A percentile compares a stretch with the other conserved stretches of the same genome.
Evolutionary conservation across 306 rosid species (phyloP).

Genomic region (Pyrus communis): DNA sequence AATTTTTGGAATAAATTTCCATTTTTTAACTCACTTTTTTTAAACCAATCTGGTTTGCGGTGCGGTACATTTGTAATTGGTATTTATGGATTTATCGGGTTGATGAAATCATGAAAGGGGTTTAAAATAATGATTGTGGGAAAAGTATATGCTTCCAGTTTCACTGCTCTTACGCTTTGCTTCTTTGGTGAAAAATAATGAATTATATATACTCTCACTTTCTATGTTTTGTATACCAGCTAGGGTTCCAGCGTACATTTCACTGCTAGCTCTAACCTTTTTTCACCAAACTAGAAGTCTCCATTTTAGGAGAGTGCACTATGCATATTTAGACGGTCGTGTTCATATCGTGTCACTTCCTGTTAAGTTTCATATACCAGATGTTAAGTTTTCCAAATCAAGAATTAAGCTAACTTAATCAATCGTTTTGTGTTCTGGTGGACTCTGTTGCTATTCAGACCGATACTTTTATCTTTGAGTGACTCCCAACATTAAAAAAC

Average conservation of each 20-base stretch:
- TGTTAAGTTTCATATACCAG: too few relatives aligned
- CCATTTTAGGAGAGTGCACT: too few relatives aligned
- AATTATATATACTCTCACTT: neutral
- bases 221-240: neutral
- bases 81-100: neutral
- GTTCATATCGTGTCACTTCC: too few relatives aligned
- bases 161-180: neutral
- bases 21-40: neutral
- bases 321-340: too few relatives aligned
- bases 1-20: constrained; percentile 7
- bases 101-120: neutral
- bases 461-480: too few relatives aligned
- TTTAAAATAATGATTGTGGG: neutral
- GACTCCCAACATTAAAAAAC: neutral
- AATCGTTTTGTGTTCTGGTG: neutral
- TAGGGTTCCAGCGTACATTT: neutral
- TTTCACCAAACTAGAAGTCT: too few relatives aligned
- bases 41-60: constrained; percentile 6
- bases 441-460: neutral
- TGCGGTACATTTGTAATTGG: constrained; percentile 2
- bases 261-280: neutral
- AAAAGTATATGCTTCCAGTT: neutral
- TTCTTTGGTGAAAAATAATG: neutral
- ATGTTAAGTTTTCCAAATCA: neutral
- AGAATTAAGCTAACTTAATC: neutral